Percentiles rank a stretch among this genome's conserved stretches.
These are phyloP conservation scores for Letharia lupina DNA, from an alignment of 495 filamentous ascomycete genomes.

Conservation along the genomic window DNA sequence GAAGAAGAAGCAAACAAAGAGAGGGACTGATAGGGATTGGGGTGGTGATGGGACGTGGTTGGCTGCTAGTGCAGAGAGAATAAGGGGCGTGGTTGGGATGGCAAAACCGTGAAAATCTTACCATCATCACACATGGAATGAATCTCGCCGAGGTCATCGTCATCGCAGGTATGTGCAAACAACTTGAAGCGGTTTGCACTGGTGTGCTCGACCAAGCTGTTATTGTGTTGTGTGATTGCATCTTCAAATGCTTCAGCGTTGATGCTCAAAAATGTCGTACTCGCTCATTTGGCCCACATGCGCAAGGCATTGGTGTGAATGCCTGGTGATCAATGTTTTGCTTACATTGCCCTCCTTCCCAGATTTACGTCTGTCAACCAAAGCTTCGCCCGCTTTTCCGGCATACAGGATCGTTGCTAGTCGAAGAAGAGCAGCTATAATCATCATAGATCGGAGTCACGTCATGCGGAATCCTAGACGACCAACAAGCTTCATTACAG, in stretches of 20 bases:
- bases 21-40: conserved; percentile 6
- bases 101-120: background rate
- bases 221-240: background rate
- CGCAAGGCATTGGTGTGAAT: no score
- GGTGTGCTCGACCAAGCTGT: background rate
- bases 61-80: conserved; percentile 17
- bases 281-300: no score
- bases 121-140: background rate
- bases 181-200: background rate
- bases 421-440: no score
- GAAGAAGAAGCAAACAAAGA: conserved; percentile 39
- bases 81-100: conserved; percentile 18
- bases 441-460: no score
- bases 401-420: no score
- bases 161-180: background rate
- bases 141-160: background rate
- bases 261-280: background rate
- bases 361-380: no score
- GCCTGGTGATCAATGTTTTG: no score
- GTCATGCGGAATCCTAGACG: no score
- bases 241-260: background rate
- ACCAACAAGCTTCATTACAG: no score
- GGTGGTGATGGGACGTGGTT: conserved; percentile 18
- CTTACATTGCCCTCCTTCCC: no score
- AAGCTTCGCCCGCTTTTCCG: no score